These are phyloP conservation scores for Globisporangium ultimum DNA, from an alignment of 352 stramenopile genomes.

Conservation along the genomic window DNA sequence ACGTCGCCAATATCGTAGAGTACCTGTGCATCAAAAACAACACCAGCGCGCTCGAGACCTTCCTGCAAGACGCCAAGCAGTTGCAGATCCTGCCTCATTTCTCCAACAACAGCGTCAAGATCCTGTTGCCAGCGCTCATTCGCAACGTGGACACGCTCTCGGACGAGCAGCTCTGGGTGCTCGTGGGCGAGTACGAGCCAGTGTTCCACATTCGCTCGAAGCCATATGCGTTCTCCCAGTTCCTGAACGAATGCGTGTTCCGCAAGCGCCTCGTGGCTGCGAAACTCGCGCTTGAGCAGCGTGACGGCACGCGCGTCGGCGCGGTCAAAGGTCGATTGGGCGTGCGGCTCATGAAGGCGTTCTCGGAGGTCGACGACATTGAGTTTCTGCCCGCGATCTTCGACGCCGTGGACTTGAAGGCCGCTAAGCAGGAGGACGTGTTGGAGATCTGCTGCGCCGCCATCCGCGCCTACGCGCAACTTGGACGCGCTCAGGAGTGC, in stretches of 20 bases:
- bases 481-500: slow-evolving; percentile 19
- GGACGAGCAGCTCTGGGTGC: slow-evolving; percentile 34
- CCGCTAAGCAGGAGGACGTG: slow-evolving; percentile 19
- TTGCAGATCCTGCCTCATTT: slow-evolving; percentile 23
- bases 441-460: slow-evolving; percentile 21
- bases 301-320: slow-evolving; percentile 17
- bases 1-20: slow-evolving; percentile 41
- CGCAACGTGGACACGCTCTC: slow-evolving; percentile 24
- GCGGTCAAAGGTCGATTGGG: slow-evolving; percentile 23
- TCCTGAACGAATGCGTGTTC: slow-evolving; percentile 39
- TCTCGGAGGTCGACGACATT: slow-evolving; percentile 24
- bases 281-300: slow-evolving; percentile 28
- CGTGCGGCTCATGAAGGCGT: slow-evolving; percentile 21
- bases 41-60: slow-evolving; percentile 21
- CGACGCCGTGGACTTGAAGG: slow-evolving; percentile 22
- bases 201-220: slow-evolving; percentile 35
- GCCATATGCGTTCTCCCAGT: slow-evolving; percentile 31
- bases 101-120: slow-evolving; percentile 35
- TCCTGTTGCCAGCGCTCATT: slow-evolving; percentile 35
- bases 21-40: slow-evolving; percentile 40
- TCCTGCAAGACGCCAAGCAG: slow-evolving; percentile 34
- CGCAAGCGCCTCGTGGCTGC: slow-evolving; percentile 23
- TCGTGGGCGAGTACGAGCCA: slow-evolving; percentile 22
- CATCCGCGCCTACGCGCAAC: slow-evolving; percentile 29
- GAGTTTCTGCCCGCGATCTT: slow-evolving; percentile 32